Evolutionary conservation across 2,329 filamentous ascomycete species (phyloP).

Genomic region (Alternaria conjuncta): DNA sequence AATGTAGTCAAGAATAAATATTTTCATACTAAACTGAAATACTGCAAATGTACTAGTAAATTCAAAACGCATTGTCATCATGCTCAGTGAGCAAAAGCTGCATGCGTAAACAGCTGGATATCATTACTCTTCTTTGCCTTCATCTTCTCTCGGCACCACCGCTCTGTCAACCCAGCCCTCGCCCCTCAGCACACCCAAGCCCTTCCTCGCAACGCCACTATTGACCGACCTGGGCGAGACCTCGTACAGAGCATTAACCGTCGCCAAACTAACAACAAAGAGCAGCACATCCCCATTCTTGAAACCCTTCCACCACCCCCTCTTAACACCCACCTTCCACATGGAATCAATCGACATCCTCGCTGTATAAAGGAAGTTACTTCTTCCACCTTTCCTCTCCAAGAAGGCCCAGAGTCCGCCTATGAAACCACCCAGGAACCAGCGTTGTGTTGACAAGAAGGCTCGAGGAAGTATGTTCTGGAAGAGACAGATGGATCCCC

Average conservation of each 20-base stretch:
- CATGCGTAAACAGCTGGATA: not conserved
- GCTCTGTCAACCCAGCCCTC: conserved; percentile 75
- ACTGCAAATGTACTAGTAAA: not conserved
- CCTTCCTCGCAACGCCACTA: conserved; percentile 72
- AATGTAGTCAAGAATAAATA: not conserved
- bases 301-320: conserved; percentile 83
- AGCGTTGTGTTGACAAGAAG: conserved; percentile 80
- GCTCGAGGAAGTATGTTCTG: conserved; percentile 76
- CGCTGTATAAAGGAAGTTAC: conserved; percentile 79
- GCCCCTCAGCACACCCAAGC: conserved; percentile 74
- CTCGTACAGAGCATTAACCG: conserved; percentile 81
- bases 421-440: conserved; percentile 86
- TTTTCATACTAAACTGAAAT: not conserved
- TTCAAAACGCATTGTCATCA: not conserved
- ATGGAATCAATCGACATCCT: conserved; percentile 79
- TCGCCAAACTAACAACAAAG: conserved; percentile 78
- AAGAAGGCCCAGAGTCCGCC: conserved; percentile 86
- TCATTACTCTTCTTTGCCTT: conserved; percentile 12
- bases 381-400: conserved; percentile 63
- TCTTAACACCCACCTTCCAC: conserved; percentile 95
- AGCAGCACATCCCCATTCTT: conserved; percentile 83
- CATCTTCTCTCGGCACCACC: conserved; percentile 13
- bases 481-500: conserved; percentile 90
- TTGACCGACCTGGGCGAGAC: conserved; percentile 70
- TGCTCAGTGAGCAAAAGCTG: not conserved